Evolutionary conservation across 208 protist species (phyloP), one percentile per base, ranked within the genome.

Genomic region (Phytomonas sp.): DNA sequence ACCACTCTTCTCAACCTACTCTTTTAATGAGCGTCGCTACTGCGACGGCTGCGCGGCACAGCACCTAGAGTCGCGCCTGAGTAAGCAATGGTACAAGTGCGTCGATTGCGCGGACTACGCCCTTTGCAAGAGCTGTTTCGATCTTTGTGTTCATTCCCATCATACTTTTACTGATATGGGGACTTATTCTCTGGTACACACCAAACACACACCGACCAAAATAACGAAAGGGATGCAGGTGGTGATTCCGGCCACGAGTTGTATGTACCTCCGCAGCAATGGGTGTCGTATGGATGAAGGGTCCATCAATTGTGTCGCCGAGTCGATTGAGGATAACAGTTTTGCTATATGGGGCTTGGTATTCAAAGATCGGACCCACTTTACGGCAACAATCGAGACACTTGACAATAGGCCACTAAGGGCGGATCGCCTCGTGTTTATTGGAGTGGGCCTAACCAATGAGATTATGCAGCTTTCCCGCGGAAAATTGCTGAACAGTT

Each of bases 71-170:
- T 76, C 79, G 30, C 63, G 70, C 56, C 74, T 90, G 23, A 69
- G 75, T 4, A 71, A 75, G 19, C 69, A 66, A n/a, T 92, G 89
- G 86, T 96, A 88, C 83, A 92, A 92, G 78, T 96, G 92, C 76
- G 94, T 94, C 70, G 87, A 94, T 71, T 96, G 92, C 67, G 86
- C 79, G 16, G 87, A 96, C 79, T 96, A 94, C 76, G 79, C 82
- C 59, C 79, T 96, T 29, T 96, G 92, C 74, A 75, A 76, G 59
- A 77, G 68, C 42, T 96, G 92, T 78, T 96, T 94, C 75, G 60
- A 68, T 31, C 73, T 82, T 26, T 94, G 82, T 64, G 77, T 86
- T 14, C 92, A 96, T 79, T 85, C 86, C 8, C 80, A 92, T 73
- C 92, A 96, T 81, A 79, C 82, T 33, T 96, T 96, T 73, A 94